Evolutionary conservation across 257 asterid genomes (phyloP), one percentile per base, ranked within the genome.

Genomic region (Solanum corneliomulleri): DNA sequence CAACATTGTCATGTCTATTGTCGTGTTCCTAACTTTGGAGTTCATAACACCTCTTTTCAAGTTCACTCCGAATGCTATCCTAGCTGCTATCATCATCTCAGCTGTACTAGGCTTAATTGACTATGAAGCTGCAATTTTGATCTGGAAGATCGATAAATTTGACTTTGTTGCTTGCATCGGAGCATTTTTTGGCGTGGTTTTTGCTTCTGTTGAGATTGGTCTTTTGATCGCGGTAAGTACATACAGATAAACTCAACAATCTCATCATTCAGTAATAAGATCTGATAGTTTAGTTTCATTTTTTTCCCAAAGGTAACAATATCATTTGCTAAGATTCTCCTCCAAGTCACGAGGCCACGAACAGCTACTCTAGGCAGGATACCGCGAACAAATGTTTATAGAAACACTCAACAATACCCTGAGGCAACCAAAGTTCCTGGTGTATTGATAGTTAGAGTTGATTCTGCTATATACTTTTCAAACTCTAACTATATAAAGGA

Each of bases 391-490:
- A 91, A 91, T 89, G 98, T 96, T 39, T 96, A 94, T 77, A 92
- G 99, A 87, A 96, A 96, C 82, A 91, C 90, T 20, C 93, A 90
- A 42, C 99, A 96, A 89, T 96, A 96, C 89, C 98, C 98, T 0
- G 98, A 95, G 90, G 98, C 98, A 47, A 91, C 90, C 5, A 92
- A 90, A 87, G 94, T 95, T 66, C 93, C 96, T 0, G 95, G 98
- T 25, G 92, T 96, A 70, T 89, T 96, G 10, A 96, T 96, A 35
- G 90, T 96, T 66, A 91, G 99, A 83, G 94, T 96, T 27, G 99
- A 96, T 86, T 96, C 99, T n/a, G 98, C 99, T 13, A 96, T 96
- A 72, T 96, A 95, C 94, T 95, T 96, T 84, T 96, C 99, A 18
- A 96, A 96, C 90, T 96, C 98, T 25, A 96, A 96, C 90, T 96